Base-by-base conservation (phyloP, 78 protist genomes). In the Isochrysis galbana region DNA sequence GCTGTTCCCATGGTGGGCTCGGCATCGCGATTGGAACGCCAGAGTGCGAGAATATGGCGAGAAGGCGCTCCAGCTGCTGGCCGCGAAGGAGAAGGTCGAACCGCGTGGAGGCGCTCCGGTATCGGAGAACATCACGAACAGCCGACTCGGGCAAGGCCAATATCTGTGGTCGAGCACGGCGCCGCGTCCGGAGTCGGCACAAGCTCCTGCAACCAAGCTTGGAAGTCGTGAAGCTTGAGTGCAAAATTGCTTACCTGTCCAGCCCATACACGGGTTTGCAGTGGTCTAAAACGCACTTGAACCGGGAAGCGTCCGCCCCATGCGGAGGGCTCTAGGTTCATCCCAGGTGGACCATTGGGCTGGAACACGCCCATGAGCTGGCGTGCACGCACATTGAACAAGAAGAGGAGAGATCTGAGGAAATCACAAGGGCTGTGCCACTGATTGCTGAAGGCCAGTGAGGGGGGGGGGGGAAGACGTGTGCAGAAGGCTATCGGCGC, bases 281-380 rank as follows among this genome's bases (percentile, higher is more conserved):
- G 61, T 14, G 61, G 61, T 14, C 61, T 7, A 14, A 51, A 51
- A 14, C 61, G 61, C 7, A 51, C 61, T 32, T 61, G 84, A 26
- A 77, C 84, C 34, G 84, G 84, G 84, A 77, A 77, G n/a, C 84
- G 44, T 41, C 84, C 84, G 19, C 84, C 80, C 34, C 34, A 77
- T 5, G 84, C 84, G 46, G 19, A 3, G 34, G 84, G 84, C 46
- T 39, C 84, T 17, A 77, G 46, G 32, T 77, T 46, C 47, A 77
- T 2, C 11, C 84, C 84, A 7, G 84, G 48, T 23, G 84, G 32
- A 10, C 84, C 45, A 29, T 3, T 26, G 4, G 84, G 84, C n/a
- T 77, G 84, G 32, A 77, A 21, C 26, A 77, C 84, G 25, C 84
- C 84, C 25, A 77, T 36, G 32, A 77, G 44, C 84, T 77, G 44